These are phyloP conservation scores for Chiua virens DNA, from an alignment of 768 basidiomycete genomes.

Conservation along the genomic window DNA sequence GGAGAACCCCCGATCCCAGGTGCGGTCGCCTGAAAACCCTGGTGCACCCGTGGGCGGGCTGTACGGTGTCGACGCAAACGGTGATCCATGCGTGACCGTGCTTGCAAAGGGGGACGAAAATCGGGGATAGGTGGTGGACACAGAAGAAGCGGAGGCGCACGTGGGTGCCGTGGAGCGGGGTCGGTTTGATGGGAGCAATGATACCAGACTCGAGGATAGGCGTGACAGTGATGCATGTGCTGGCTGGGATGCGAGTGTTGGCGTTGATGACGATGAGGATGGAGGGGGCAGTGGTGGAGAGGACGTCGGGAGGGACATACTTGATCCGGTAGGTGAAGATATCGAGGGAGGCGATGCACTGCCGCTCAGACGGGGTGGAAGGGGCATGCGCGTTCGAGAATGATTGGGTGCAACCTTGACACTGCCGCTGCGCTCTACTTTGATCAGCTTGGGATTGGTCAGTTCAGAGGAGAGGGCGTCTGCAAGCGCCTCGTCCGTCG, in stretches of 20 bases:
- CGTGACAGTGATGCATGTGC: slow-evolving; percentile 42
- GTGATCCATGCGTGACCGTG: slow-evolving; percentile 44
- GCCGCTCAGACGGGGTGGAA: slow-evolving; percentile 23
- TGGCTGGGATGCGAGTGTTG: slow-evolving; percentile 6
- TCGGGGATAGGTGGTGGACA: slow-evolving; percentile 11
- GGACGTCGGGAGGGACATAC: slow-evolving; percentile 6
- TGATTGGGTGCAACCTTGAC: slow-evolving; percentile 11
- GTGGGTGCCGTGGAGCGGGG: slow-evolving; percentile 9
- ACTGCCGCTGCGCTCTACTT: slow-evolving; percentile 3
- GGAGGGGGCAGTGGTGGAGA: neutral
- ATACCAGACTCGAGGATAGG: slow-evolving; percentile 52
- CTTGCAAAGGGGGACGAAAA: slow-evolving; percentile 14
- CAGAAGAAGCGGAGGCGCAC: slow-evolving; percentile 12
- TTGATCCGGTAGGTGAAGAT: slow-evolving; percentile 19
- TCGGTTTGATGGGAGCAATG: slow-evolving; percentile 38
- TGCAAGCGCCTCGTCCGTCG: slow-evolving; percentile 37
- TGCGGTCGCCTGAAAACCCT: slow-evolving; percentile 65
- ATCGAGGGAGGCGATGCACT: slow-evolving; percentile 25
- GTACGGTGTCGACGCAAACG: slow-evolving; percentile 48
- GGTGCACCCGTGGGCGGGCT: slow-evolving; percentile 67
- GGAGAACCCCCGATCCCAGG: slow-evolving; percentile 69
- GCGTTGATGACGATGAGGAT: neutral
- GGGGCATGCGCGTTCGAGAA: slow-evolving; percentile 13
- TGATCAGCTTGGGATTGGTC: slow-evolving; percentile 8
- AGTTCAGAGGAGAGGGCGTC: slow-evolving; percentile 38